Percentiles rank a stretch among this genome's conserved stretches.
phyloP scores from a whole-genome alignment of 352 stramenopile species.

The Globisporangium iwayamae region DNA sequence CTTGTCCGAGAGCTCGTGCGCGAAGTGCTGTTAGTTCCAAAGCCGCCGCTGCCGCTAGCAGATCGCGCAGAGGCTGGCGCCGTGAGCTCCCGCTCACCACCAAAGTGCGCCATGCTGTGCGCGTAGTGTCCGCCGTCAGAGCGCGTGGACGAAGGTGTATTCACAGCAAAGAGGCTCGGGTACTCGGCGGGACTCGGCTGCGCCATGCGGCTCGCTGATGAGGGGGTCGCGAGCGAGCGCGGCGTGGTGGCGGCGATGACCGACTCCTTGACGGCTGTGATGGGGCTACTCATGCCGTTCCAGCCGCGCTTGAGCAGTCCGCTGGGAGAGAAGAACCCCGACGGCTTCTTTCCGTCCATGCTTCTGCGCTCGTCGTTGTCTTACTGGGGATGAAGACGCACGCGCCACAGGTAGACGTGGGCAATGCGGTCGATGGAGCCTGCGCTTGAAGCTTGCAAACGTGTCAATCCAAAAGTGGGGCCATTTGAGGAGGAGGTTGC shows the following conservation, averaged over 20 bases:
- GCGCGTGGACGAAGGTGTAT: conserved; percentile 38
- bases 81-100: conserved; percentile 17
- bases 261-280: conserved; percentile 63
- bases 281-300: conserved; percentile 58
- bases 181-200: conserved; percentile 57
- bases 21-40: conserved; percentile 10
- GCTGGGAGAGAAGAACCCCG: conserved; percentile 44
- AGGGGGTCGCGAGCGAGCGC: conserved; percentile 31
- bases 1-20: conserved; percentile 35
- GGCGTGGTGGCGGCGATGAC: conserved; percentile 45
- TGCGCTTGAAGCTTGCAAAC: conserved; percentile 4
- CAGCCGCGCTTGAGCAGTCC: conserved; percentile 65
- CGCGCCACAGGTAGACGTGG: neutral
- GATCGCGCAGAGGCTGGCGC: conserved; percentile 32
- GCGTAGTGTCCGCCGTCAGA: conserved; percentile 26
- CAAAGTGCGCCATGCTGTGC: conserved; percentile 15
- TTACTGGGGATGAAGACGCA: neutral
- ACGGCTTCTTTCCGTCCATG: conserved; percentile 38
- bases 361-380: neutral
- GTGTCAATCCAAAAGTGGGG: neutral
- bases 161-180: conserved; percentile 70
- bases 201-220: conserved; percentile 28
- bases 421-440: neutral
- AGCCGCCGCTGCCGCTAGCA: conserved; percentile 9
- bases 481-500: conserved; percentile 17